Base-by-base conservation (phyloP, 2,329 filamentous ascomycete species). In the Colletotrichum sp. region DNA sequence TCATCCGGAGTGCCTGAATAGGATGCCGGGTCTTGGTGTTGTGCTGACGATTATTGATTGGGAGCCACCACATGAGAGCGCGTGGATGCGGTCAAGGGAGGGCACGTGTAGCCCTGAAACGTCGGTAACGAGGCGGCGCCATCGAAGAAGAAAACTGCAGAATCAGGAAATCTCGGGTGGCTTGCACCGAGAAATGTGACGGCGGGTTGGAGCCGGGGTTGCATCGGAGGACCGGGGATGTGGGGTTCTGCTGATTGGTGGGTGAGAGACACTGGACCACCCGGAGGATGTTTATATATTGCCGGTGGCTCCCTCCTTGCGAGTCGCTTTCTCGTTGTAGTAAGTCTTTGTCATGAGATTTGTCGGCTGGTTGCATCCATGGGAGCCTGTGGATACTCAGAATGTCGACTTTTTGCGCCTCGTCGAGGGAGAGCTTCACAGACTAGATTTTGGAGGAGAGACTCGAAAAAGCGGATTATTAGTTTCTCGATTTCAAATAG, bases 91-190 rank as follows among this genome's bases (percentile, higher is more conserved):
- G 25, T 49, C 22, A 30, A 19, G 34, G 55, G 32, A 25, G 29
- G 13, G n/a, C 65, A 62, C 22, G 65, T 70, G 59, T 70, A 19
- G 61, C 22, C 30, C 36, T 63, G 34, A 16, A 75, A 77, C 16
- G 71, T 12, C 27, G 66, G 52, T 55, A 55, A 19, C 52, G 62
- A 61, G 22, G 16, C 49, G 52, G 49, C 36, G 52, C 36, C 71
- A 62, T 32, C 59, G 32, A 71, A 49, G 32, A 65, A 62, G 36
- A 64, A 65, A 61, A 36, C 8, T 66, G 59, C 70, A 70, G 71
- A 65, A 76, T 62, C 65, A 76, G 74, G 74, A 76, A 76, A 75
- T 76, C 71, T 75, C 74, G 74, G 74, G 57, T 36, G 52, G 27
- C 32, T 52, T 55, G 59, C 71, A 65, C 74, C 74, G 74, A 74